Evolutionary conservation across 2,329 filamentous ascomycete species (phyloP).

Genomic region (Alternaria viburni): DNA sequence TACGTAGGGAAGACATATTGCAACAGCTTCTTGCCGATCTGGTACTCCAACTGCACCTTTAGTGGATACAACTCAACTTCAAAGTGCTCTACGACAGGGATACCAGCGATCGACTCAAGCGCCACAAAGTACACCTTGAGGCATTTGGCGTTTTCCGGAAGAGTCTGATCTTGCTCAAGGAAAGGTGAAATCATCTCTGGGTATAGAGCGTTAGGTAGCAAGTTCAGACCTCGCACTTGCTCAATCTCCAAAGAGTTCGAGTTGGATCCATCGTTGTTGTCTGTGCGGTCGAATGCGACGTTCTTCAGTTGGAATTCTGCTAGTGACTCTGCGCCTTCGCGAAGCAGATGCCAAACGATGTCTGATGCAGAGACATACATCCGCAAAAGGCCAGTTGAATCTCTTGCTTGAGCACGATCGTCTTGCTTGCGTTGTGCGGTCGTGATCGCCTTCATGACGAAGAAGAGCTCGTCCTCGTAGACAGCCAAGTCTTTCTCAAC

Average conservation of each 20-base stretch:
- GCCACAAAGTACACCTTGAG: conserved; percentile 96
- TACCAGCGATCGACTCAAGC: conserved; percentile 96
- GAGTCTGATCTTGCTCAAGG: conserved; percentile 65
- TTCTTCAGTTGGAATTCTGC: conserved; percentile 92
- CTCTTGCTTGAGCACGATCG: conserved; percentile 65
- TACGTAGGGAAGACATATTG: conserved; percentile 96
- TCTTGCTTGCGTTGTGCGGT: conserved; percentile 87
- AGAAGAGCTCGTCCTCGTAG: conserved; percentile 97
- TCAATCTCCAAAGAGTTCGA: conserved; percentile 90
- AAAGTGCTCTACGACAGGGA: conserved; percentile 96
- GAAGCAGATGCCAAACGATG: conserved; percentile 96
- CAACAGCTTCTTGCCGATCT: conserved; percentile 90
- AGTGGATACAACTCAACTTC: conserved; percentile 93
- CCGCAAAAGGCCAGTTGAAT: conserved; percentile 79
- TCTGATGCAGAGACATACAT: conserved; percentile 95
- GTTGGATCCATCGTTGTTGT: conserved; percentile 97
- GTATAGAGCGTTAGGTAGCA: conserved; percentile 89
- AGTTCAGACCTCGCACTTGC: conserved; percentile 85
- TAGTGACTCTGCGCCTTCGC: conserved; percentile 83
- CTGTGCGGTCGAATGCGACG: conserved; percentile 90
- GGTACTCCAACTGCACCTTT: conserved; percentile 90
- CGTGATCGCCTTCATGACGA: conserved; percentile 99
- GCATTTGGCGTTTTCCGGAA: conserved; percentile 75
- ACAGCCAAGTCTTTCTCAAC: conserved; percentile 87
- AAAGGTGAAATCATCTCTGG: conserved; percentile 96